phyloP scores from a whole-genome alignment of 2,329 filamentous ascomycete species.

The Knoxdaviesia capensis region DNA sequence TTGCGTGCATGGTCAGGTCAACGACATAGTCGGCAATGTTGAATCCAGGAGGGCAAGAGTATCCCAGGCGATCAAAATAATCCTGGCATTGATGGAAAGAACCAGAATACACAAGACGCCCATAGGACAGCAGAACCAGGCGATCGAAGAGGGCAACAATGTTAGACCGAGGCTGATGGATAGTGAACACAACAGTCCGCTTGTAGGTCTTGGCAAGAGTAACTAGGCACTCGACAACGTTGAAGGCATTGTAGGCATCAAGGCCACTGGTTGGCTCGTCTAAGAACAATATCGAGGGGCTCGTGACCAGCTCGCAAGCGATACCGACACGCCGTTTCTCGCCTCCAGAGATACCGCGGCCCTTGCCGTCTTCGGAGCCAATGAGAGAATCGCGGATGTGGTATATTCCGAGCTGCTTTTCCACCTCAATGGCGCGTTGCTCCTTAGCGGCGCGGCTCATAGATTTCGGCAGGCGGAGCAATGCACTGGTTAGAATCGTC shows the following conservation, averaged over 20 bases:
- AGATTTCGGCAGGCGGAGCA: conserved; percentile 75
- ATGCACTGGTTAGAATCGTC: conserved; percentile 84
- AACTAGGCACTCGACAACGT: conserved; percentile 89
- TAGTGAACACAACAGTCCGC: conserved; percentile 92
- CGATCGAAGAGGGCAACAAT: conserved; percentile 95
- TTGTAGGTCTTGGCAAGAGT: conserved; percentile 92
- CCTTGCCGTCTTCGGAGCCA: conserved; percentile 84
- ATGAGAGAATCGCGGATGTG: conserved; percentile 91
- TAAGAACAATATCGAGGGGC: conserved; percentile 88
- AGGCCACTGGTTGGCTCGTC: conserved; percentile 94
- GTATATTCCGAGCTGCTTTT: conserved; percentile 85
- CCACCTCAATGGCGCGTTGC: conserved; percentile 77
- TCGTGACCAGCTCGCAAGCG: conserved; percentile 92
- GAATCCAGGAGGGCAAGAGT: conserved; percentile 85
- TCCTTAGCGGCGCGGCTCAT: conserved; percentile 83
- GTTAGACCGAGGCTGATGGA: conserved; percentile 93
- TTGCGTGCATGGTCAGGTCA: conserved; percentile 92
- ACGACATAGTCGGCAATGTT: conserved; percentile 98
- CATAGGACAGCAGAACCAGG: conserved; percentile 75
- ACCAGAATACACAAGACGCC: conserved; percentile 82
- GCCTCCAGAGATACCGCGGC: conserved; percentile 87
- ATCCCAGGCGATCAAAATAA: conserved; percentile 85
- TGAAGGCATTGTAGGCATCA: conserved; percentile 94
- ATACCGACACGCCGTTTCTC: conserved; percentile 94
- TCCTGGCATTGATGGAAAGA: conserved; percentile 73